Evolutionary conservation across 345 rosid genomes (phyloP).

Genomic region (Sonneratia alba): DNA sequence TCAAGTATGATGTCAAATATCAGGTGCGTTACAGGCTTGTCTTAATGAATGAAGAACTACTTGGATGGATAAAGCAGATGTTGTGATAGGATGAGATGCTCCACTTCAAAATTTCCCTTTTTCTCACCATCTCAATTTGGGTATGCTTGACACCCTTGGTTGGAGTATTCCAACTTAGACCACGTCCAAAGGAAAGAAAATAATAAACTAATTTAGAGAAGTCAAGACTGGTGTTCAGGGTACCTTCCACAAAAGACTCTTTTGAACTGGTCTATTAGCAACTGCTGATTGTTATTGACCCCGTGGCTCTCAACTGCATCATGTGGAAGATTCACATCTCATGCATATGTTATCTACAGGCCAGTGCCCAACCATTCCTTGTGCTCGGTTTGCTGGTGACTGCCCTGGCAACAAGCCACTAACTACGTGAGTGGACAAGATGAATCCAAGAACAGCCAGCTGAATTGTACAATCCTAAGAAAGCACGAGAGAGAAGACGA

Average conservation of each 20-base stretch:
- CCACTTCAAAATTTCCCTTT: no score
- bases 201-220: no score
- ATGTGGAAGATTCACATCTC: background rate
- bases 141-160: no score
- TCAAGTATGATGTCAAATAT: constrained; percentile 86
- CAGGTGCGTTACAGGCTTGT: constrained; percentile 39
- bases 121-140: background rate
- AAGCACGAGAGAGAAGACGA: background rate
- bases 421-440: constrained; percentile 1
- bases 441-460: background rate
- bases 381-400: constrained; percentile 88
- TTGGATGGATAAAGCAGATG: background rate
- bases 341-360: constrained; percentile 31
- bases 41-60: background rate
- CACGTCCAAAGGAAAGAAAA: no score
- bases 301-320: background rate
- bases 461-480: background rate
- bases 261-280: no score
- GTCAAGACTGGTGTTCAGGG: no score
- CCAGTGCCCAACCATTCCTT: constrained; percentile 92
- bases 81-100: background rate
- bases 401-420: constrained; percentile 85
- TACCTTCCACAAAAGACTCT: no score
- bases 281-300: no score
- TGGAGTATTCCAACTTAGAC: no score